Evolutionary conservation across 2,329 filamentous ascomycete species (phyloP).

Genomic region (Penicillium sp.): DNA sequence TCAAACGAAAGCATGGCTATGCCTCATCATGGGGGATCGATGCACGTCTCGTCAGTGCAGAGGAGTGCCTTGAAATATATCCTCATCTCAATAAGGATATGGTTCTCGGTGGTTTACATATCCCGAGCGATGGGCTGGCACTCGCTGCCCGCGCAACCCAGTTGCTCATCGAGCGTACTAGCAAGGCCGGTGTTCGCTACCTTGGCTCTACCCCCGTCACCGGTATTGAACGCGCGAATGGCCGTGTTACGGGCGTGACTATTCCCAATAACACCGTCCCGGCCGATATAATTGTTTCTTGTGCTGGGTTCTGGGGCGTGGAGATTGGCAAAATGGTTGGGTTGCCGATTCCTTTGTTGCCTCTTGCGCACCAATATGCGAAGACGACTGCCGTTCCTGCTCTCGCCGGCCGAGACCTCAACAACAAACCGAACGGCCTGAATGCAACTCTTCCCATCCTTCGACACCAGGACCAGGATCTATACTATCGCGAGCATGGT

Average conservation of each 20-base stretch:
- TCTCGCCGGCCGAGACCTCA: conserved; percentile 42
- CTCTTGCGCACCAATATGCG: conserved; percentile 67
- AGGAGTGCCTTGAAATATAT: conserved; percentile 60
- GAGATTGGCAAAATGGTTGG: conserved; percentile 67
- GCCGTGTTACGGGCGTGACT: conserved; percentile 60
- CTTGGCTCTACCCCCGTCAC: conserved; percentile 61
- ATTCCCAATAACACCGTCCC: conserved; percentile 55
- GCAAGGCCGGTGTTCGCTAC: conserved; percentile 62
- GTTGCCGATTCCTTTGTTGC: conserved; percentile 61
- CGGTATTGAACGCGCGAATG: conserved; percentile 56
- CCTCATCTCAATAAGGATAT: conserved; percentile 58
- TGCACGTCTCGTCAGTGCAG: conserved; percentile 54
- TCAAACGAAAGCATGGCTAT: conserved; percentile 66
- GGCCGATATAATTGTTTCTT: conserved; percentile 66
- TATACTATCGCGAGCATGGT: conserved; percentile 69
- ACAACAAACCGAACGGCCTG: conserved; percentile 55
- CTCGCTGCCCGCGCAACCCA: conserved; percentile 66
- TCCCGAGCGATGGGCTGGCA: conserved; percentile 65
- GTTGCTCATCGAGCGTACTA: conserved; percentile 62
- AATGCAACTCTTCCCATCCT: conserved; percentile 61
- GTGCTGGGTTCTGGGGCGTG: conserved; percentile 69
- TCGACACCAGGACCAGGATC: conserved; percentile 65
- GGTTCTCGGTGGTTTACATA: conserved; percentile 63
- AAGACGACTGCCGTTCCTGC: conserved; percentile 61
- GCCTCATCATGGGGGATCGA: conserved; percentile 66